Evolutionary conservation across 2,329 filamentous ascomycete species (phyloP), one percentile per base, ranked within the genome.

Genomic region (Talaromyces amestolkiae): DNA sequence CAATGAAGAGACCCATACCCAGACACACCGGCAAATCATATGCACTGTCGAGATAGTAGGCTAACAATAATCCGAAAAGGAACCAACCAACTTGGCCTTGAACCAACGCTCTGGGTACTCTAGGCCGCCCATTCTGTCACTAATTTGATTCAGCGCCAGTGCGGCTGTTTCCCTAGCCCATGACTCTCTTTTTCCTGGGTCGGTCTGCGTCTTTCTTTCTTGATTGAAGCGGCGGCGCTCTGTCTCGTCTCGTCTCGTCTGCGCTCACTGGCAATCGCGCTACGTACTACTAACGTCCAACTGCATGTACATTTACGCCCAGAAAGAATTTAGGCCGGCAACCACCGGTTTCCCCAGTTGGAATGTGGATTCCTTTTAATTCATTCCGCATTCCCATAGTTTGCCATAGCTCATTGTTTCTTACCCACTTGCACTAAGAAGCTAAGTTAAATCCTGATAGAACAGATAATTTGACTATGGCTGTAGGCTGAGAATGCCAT

Each of bases 91-190:
- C 33, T n/a, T 19, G 56, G 24, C 56, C 39, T 45, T 27, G 35
- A 59, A 59, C 56, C 56, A 59, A 59, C 56, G 56, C 56, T 59
- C 56, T 59, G 56, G 54, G 56, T 45, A 59, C 37, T 59, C 56
- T 59, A 59, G 56, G 37, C 37, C 56, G 17, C 56, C 56, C 35
- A 43, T 43, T 17, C 56, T 59, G 53, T 56, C 53, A 56, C 53
- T 56, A 37, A 56, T 56, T 56, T 56, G 53, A 56, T 59, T 59
- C 56, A 59, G 39, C 56, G 39, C 56, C 56, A 59, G 37, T 59
- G 56, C 56, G 56, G 56, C 56, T 59, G 56, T 59, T 59, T 56
- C 53, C 24, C 53, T 24, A 56, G 19, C 33, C 53, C 53, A 56
- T 56, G 53, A 56, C 53, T 56, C 53, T 56, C 33, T 22, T 22